Conservation (phyloP, 1,284 basidiomycete genomes). For the Uromyces viciae-fabae region DNA sequence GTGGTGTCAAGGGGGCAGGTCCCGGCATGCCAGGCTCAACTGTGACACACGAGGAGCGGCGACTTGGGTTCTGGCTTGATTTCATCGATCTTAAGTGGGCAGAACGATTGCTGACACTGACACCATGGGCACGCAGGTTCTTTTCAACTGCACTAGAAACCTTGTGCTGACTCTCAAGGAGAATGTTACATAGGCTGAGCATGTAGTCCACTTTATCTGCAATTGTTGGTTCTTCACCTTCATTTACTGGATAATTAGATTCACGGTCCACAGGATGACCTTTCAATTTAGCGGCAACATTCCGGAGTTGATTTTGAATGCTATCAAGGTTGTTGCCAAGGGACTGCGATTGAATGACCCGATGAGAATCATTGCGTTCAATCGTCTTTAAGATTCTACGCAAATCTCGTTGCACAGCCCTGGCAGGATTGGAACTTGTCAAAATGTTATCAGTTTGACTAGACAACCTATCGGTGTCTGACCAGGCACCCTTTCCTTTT, state of each 20-base stretch:
- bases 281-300: slow-evolving; percentile 39
- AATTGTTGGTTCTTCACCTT: slow-evolving; percentile 45
- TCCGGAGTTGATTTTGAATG: slow-evolving; percentile 46
- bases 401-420: slow-evolving; percentile 43
- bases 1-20: slow-evolving; percentile 35
- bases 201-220: slow-evolving; percentile 48
- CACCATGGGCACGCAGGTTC: slow-evolving; percentile 41
- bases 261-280: slow-evolving; percentile 42
- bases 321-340: slow-evolving; percentile 45
- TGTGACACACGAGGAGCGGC: slow-evolving; percentile 1
- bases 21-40: slow-evolving; percentile 35
- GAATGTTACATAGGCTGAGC: slow-evolving; percentile 47
- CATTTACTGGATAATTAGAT: slow-evolving; percentile 6
- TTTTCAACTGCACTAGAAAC: slow-evolving; percentile 46
- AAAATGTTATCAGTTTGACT: slow-evolving; percentile 37
- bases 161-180: slow-evolving; percentile 47
- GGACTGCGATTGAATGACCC: slow-evolving; percentile 36
- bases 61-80: slow-evolving; percentile 19
- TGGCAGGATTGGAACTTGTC: neutral
- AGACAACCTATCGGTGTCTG: slow-evolving; percentile 38
- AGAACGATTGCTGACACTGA: slow-evolving; percentile 35
- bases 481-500: slow-evolving; percentile 40
- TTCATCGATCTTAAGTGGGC: slow-evolving; percentile 35
- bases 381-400: slow-evolving; percentile 44
- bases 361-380: slow-evolving; percentile 43